Evolutionary conservation across 257 asterid species (phyloP), one percentile per base, ranked within the genome.

Genomic region (Lithospermum erythrorhizon): DNA sequence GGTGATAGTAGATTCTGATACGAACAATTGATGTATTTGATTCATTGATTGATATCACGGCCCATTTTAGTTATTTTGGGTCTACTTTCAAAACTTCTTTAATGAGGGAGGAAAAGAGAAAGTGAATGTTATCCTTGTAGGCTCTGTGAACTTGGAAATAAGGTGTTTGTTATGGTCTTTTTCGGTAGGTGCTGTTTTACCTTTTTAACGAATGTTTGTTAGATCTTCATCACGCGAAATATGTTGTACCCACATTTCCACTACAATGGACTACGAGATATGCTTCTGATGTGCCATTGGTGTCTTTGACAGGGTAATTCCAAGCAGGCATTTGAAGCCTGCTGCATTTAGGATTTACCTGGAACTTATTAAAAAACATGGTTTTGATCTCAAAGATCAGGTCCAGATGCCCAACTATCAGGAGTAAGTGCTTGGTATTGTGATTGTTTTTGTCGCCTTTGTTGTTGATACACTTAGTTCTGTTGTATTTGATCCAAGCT

Each of bases 331-430:
- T 54, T 75, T 81, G 35, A 72, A 75, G 73, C 98, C 98, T 48
- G 94, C 90, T 53, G 95, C 98, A 27, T 91, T 75, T 79, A 81
- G 95, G 72, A 83, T 91, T 21, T 88, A 86, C 61, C 73, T 91
- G 95, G 98, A 91, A 69, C 97, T 91, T 73, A 78, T 86, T 29
- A 88, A 81, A 72, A 67, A 79, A 24, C 89, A 88, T 49, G 78
- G 82, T 57, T 91, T 91, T 77, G 65, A 71, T 7, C 83, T 82
- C 65, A 79, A 86, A 73, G 81, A 76, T 65, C 67, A 72, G 71
- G 65, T 83, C 53, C 68, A 68, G 53, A 61, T 87, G 68, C 89
- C 87, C 24, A 78, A 77, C 69, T 69, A 79, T 76, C 79, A 81
- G 62, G 81, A 82, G 98, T 88, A 83, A 88, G 96, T 81, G 55